A percentile compares a stretch with the other conserved stretches of the same genome.
Conservation (phyloP, 2,329 filamentous ascomycete species). For the Ophiostoma populinum region DNA sequence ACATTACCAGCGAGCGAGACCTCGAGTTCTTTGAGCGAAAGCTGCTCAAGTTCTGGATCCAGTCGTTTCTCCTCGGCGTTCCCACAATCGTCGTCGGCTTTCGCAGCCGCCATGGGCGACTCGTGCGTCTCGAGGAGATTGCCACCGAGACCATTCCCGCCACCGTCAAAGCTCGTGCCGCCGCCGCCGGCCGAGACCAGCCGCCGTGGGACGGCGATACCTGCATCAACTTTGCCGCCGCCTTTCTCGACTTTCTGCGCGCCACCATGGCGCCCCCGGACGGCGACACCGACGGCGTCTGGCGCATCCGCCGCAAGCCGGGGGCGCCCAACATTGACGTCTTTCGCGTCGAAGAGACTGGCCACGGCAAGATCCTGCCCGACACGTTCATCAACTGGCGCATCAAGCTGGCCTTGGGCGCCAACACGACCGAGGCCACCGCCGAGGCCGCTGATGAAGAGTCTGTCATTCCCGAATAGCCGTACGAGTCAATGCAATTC, state of each 20-base stretch:
- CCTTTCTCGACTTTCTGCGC: slow-evolving; percentile 57
- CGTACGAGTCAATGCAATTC: no score
- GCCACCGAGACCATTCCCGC: slow-evolving; percentile 64
- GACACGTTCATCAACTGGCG: slow-evolving; percentile 64
- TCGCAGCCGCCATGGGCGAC: slow-evolving; percentile 51
- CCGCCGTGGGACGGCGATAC: slow-evolving; percentile 69
- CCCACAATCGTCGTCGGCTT: slow-evolving; percentile 87
- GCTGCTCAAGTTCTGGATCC: slow-evolving; percentile 89
- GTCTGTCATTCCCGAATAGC: no score
- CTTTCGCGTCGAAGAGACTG: slow-evolving; percentile 53
- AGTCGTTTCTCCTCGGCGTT: slow-evolving; percentile 85
- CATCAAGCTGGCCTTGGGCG: slow-evolving; percentile 30
- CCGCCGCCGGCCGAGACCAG: neutral
- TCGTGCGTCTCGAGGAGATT: slow-evolving; percentile 59
- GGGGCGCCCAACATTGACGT: slow-evolving; percentile 53
- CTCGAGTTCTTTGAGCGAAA: slow-evolving; percentile 70
- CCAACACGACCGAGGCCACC: no score
- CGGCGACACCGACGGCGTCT: slow-evolving; percentile 41
- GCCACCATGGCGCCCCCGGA: slow-evolving; percentile 25
- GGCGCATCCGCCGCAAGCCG: slow-evolving; percentile 55
- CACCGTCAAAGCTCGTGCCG: slow-evolving; percentile 24
- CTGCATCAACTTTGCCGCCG: slow-evolving; percentile 77
- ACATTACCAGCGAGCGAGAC: slow-evolving; percentile 50
- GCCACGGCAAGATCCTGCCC: slow-evolving; percentile 60
- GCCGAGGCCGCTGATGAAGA: no score